Evolutionary conservation across 108 stramenopile genomes (phyloP).

Genomic region (Cyclostephanos invisitatus): DNA sequence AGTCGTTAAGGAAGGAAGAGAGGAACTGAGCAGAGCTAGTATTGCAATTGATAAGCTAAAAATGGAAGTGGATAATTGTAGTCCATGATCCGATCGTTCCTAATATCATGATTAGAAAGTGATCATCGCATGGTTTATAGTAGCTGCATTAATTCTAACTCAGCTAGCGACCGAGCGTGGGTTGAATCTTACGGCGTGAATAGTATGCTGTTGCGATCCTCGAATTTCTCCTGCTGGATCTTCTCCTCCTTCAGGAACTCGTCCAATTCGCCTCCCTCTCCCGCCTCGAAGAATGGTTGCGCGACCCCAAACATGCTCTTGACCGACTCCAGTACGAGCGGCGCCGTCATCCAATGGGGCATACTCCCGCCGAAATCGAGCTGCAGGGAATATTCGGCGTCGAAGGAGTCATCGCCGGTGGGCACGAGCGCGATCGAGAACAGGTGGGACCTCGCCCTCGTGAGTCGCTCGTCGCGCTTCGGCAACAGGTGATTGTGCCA

Average conservation of each 20-base stretch:
- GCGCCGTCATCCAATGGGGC: constrained; percentile 69
- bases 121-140: too few species aligned
- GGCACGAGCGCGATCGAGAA: constrained; percentile 65
- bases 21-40: too few species aligned
- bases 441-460: constrained; percentile 64
- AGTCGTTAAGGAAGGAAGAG: too few species aligned
- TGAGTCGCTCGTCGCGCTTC: constrained; percentile 44
- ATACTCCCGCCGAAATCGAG: constrained; percentile 75
- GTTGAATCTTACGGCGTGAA: constrained; percentile 32
- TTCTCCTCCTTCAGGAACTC: constrained; percentile 36
- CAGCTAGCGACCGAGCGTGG: neutral
- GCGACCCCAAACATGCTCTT: constrained; percentile 68
- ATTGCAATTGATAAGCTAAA: too few species aligned
- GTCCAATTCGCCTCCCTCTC: constrained; percentile 21
- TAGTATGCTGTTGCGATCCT: constrained; percentile 41
- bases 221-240: constrained; percentile 33
- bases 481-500: constrained; percentile 76
- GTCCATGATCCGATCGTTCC: too few species aligned
- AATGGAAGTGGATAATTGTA: too few species aligned
- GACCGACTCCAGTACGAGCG: constrained; percentile 62
- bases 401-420: constrained; percentile 61
- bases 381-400: constrained; percentile 77
- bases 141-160: too few species aligned
- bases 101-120: too few species aligned
- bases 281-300: constrained; percentile 29